phyloP scores from a whole-genome alignment of 768 basidiomycete genomes.

The Tylopilus vinaceipallidus region DNA sequence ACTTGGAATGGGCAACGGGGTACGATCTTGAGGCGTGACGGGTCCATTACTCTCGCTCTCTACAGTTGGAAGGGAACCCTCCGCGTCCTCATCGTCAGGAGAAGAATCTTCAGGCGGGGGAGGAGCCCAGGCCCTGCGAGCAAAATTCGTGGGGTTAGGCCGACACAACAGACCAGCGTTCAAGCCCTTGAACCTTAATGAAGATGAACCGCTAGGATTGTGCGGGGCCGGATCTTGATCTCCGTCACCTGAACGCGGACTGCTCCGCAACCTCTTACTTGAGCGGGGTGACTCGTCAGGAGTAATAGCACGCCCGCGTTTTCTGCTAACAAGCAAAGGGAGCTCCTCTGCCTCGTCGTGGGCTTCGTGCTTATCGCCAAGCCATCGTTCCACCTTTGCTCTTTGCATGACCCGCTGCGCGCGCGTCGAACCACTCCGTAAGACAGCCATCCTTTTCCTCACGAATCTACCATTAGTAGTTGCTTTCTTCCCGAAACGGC shows the following conservation, averaged over 20 bases:
- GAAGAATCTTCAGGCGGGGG: slow-evolving; percentile 36
- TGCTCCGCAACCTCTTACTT: slow-evolving; percentile 27
- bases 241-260: slow-evolving; percentile 18
- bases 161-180: slow-evolving; percentile 51
- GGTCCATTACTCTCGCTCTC: slow-evolving; percentile 52
- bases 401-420: slow-evolving; percentile 42
- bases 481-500: slow-evolving; percentile 65
- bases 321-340: slow-evolving; percentile 16
- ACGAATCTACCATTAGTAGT: slow-evolving; percentile 44
- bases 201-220: slow-evolving; percentile 23
- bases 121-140: slow-evolving; percentile 55
- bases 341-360: slow-evolving; percentile 11
- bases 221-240: slow-evolving; percentile 30
- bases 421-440: slow-evolving; percentile 32
- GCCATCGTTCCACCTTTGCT: slow-evolving; percentile 40
- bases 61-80: slow-evolving; percentile 32
- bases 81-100: slow-evolving; percentile 31
- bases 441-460: slow-evolving; percentile 32
- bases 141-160: slow-evolving; percentile 62
- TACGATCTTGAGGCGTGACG: slow-evolving; percentile 57
- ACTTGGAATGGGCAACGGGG: slow-evolving; percentile 40
- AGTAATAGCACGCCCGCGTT: slow-evolving; percentile 21
- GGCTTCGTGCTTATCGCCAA: slow-evolving; percentile 28
- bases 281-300: slow-evolving; percentile 27
- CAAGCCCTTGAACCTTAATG: slow-evolving; percentile 30